These are phyloP conservation scores for Chaetomium sp. DNA, from an alignment of 2,329 filamentous ascomycete species.

Conservation along the genomic window DNA sequence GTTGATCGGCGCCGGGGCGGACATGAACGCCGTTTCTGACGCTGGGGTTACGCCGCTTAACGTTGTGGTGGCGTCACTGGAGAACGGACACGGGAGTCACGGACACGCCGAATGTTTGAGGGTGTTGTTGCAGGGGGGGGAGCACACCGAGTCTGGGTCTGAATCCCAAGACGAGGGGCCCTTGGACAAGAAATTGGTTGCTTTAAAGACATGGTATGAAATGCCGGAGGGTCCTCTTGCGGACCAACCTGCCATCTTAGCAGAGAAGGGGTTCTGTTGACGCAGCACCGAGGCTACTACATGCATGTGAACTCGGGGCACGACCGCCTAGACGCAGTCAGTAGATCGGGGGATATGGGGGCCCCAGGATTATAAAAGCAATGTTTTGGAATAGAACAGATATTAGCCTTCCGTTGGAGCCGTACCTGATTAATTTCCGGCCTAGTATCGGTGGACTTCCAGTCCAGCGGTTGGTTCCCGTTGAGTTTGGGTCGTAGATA, in stretches of 20 bases:
- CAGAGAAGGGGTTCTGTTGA: not conserved
- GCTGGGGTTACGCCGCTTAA: not conserved
- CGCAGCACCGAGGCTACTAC: not conserved
- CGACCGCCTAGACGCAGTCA: no score
- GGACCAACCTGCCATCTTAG: not conserved
- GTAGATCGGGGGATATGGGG: no score
- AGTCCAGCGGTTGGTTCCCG: no score
- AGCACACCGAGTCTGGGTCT: not conserved
- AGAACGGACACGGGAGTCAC: not conserved
- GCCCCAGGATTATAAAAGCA: no score
- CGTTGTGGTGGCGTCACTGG: not conserved
- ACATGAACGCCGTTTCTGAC: not conserved
- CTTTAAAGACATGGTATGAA: not conserved
- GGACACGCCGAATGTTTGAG: not conserved
- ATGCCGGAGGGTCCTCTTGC: not conserved
- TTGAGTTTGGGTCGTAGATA: no score
- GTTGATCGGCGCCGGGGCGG: slow-evolving; percentile 22
- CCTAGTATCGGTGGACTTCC: no score
- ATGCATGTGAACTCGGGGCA: no score
- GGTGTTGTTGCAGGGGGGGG: not conserved
- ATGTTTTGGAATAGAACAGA: no score
- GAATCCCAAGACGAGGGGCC: not conserved
- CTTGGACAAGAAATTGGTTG: not conserved
- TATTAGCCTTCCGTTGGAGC: no score
- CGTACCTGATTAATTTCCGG: no score